Percentiles rank a stretch among this genome's conserved stretches.
These are phyloP conservation scores for Fusarium redolens DNA, from an alignment of 2,329 filamentous ascomycete genomes.

Conservation along the genomic window DNA sequence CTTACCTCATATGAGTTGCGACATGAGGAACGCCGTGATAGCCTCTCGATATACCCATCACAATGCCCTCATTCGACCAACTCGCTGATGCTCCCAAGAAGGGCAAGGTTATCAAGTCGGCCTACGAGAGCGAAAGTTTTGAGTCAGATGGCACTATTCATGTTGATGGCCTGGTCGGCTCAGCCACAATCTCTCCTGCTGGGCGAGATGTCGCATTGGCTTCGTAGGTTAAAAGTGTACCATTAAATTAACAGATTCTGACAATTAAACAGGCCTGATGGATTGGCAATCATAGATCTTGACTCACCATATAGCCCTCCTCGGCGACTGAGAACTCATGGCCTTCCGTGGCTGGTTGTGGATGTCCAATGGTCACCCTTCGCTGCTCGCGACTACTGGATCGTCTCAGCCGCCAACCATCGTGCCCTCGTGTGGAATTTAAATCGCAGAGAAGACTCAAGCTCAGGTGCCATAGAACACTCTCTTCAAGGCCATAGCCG, in stretches of 20 bases:
- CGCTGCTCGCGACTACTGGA: constrained; percentile 88
- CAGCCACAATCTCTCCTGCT: constrained; percentile 91
- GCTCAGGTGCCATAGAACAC: constrained; percentile 80
- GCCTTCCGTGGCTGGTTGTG: constrained; percentile 92
- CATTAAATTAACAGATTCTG: not conserved
- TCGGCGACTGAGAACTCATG: constrained; percentile 82
- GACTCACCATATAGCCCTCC: constrained; percentile 90
- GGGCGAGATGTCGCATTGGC: constrained; percentile 91
- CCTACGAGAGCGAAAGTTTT: constrained; percentile 89
- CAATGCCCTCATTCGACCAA: constrained; percentile 63
- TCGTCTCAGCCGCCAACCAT: constrained; percentile 93
- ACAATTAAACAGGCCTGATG: constrained; percentile 71
- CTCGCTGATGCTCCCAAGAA: constrained; percentile 61
- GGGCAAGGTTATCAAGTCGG: constrained; percentile 71
- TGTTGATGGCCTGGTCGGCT: constrained; percentile 84
- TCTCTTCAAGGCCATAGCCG: constrained; percentile 85
- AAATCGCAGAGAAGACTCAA: constrained; percentile 79
- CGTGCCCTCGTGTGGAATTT: constrained; percentile 95
- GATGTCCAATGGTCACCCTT: constrained; percentile 98
- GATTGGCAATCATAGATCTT: constrained; percentile 90
- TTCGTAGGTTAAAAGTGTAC: constrained; percentile 64
- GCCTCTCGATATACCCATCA: constrained; percentile 38
- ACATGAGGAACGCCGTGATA: constrained; percentile 42
- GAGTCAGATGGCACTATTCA: constrained; percentile 86
- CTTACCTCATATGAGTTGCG: constrained; percentile 27